Evolutionary conservation across 306 rosid genomes (phyloP).

Genomic region (Carpinus fangiana): DNA sequence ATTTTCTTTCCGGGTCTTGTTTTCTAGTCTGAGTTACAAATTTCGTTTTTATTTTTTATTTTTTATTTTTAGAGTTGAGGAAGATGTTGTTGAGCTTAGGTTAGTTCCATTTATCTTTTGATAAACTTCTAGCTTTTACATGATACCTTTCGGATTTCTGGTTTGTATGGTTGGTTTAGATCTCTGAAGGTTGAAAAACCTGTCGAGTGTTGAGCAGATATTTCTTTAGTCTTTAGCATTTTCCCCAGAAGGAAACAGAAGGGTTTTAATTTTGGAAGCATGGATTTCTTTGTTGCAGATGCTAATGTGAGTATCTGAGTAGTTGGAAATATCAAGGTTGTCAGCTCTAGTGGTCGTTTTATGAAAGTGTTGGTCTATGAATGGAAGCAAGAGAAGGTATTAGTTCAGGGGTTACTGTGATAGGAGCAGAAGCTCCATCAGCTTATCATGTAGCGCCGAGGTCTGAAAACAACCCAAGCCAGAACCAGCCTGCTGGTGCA

Average conservation of each 20-base stretch:
- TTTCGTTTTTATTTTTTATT: conserved; percentile 8
- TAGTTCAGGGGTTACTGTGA: conserved; percentile 71
- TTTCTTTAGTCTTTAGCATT: background rate
- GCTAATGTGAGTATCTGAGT: conserved; percentile 30
- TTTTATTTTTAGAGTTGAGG: conserved; percentile 25
- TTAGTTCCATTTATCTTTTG: conserved; percentile 8
- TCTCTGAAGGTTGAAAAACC: conserved; percentile 20
- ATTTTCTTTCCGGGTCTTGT: background rate
- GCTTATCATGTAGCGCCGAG: conserved; percentile 84
- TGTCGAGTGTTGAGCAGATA: conserved; percentile 18
- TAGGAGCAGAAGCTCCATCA: conserved; percentile 85
- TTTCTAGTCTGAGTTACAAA: conserved; percentile 20
- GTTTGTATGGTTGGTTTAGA: conserved; percentile 28
- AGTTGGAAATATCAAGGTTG: conserved; percentile 18
- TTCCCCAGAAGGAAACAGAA: background rate
- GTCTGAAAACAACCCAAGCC: conserved; percentile 54
- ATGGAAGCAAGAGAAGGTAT: conserved; percentile 84
- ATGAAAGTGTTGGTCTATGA: conserved; percentile 22
- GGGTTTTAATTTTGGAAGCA: conserved; percentile 8
- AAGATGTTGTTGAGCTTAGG: conserved; percentile 32
- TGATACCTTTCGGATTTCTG: background rate
- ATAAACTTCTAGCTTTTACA: background rate
- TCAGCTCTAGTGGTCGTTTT: background rate
- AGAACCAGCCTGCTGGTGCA: conserved; percentile 31
- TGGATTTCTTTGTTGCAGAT: conserved; percentile 39